Conservation (phyloP, 176 grass and related monocot species). For the Saccharum officinarum region DNA sequence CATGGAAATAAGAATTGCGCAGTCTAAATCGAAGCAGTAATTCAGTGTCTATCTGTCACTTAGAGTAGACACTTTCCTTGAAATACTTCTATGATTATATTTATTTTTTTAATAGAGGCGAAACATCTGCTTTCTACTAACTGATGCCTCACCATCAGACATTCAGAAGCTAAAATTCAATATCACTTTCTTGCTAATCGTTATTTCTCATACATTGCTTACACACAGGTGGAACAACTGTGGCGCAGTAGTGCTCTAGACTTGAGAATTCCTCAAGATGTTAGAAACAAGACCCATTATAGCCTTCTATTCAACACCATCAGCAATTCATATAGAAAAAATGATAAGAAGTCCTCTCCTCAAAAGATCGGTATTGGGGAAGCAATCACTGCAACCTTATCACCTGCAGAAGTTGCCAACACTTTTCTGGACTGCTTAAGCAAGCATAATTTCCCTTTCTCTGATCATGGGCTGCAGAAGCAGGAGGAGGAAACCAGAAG, state of each 20-base stretch:
- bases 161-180: background rate
- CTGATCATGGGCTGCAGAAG: conserved; percentile 9
- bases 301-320: conserved; percentile 14
- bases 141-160: background rate
- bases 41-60: background rate
- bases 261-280: conserved; percentile 34
- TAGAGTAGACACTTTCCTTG: background rate
- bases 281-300: conserved; percentile 29
- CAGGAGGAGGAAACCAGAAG: conserved; percentile 6
- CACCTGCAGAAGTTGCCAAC: conserved; percentile 18
- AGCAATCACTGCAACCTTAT: conserved; percentile 18
- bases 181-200: background rate
- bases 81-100: background rate
- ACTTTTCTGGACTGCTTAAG: conserved; percentile 45
- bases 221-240: conserved; percentile 50
- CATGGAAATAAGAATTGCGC: background rate
- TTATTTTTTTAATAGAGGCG: background rate
- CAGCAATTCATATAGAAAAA: background rate
- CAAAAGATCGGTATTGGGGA: conserved; percentile 9
- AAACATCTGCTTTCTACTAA: background rate
- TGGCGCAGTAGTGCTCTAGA: conserved; percentile 40
- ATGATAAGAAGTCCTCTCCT: background rate
- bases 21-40: background rate
- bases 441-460: conserved; percentile 32
- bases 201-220: conserved; percentile 28